phyloP scores from a whole-genome alignment of 192 early-diverging fungal species.

The Fimicolochytrium jonesii region DNA sequence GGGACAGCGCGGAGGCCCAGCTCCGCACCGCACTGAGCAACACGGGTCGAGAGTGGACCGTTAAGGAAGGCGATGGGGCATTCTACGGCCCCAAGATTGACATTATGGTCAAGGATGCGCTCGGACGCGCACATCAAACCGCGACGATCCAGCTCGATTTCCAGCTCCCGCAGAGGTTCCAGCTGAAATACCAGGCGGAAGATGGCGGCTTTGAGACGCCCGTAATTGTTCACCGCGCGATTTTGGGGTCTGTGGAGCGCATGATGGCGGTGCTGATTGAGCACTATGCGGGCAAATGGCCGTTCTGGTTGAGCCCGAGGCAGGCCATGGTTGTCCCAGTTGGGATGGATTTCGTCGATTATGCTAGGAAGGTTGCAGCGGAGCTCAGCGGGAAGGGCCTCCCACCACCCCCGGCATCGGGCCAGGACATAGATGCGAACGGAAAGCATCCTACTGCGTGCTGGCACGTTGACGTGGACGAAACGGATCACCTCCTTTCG shows the following conservation, averaged over 20 bases:
- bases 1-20: slow-evolving; percentile 74
- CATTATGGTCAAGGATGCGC: slow-evolving; percentile 74
- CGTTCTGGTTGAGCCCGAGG: slow-evolving; percentile 90
- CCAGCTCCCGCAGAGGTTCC: slow-evolving; percentile 84
- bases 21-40: slow-evolving; percentile 65
- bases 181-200: slow-evolving; percentile 64
- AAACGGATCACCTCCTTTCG: slow-evolving; percentile 59
- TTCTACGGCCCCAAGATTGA: slow-evolving; percentile 99
- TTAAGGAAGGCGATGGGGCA: slow-evolving; percentile 85
- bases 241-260: slow-evolving; percentile 85
- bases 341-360: slow-evolving; percentile 53
- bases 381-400: slow-evolving; percentile 17
- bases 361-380: slow-evolving; percentile 55
- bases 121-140: slow-evolving; percentile 83
- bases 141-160: slow-evolving; percentile 96
- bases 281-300: slow-evolving; percentile 87
- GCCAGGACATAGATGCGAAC: background rate
- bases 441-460: slow-evolving; percentile 34
- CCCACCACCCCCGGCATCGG: no score
- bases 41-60: slow-evolving; percentile 56
- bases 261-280: slow-evolving; percentile 96
- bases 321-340: slow-evolving; percentile 86
- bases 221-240: slow-evolving; percentile 92
- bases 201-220: slow-evolving; percentile 65
- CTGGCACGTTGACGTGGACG: slow-evolving; percentile 81